These are phyloP conservation scores for Ajuga reptans DNA, from an alignment of 305 asterid genomes.

Conservation along the genomic window DNA sequence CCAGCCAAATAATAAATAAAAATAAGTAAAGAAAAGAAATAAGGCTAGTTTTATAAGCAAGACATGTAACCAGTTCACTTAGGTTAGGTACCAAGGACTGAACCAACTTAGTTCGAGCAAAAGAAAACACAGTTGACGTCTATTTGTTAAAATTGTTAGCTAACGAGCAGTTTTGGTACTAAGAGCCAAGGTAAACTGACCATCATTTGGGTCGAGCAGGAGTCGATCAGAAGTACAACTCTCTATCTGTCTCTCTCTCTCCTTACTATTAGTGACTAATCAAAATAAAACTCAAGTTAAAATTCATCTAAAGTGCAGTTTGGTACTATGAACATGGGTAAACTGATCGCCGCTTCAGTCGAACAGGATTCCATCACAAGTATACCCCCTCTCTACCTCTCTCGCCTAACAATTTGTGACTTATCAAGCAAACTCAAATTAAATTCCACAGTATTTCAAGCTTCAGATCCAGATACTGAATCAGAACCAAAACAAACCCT, in stretches of 20 bases:
- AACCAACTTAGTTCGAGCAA: neutral
- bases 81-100: neutral
- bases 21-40: neutral
- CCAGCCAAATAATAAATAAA: neutral
- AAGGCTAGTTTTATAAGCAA: neutral
- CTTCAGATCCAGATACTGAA: neutral
- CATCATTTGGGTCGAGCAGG: neutral
- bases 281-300: no score
- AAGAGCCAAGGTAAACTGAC: neutral
- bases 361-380: no score
- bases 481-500: neutral
- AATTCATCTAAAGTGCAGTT: no score
- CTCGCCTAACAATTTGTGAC: no score
- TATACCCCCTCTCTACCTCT: no score
- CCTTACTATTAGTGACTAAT: no score
- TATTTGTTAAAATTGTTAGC: neutral
- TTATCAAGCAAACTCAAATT: neutral
- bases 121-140: neutral
- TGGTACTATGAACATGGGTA: no score
- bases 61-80: neutral
- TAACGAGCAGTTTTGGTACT: neutral
- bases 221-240: neutral
- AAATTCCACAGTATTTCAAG: neutral
- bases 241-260: neutral
- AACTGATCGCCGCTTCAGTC: no score